Conservation (phyloP, 1,284 basidiomycete species). For the Ceratobasidium sp. region DNA sequence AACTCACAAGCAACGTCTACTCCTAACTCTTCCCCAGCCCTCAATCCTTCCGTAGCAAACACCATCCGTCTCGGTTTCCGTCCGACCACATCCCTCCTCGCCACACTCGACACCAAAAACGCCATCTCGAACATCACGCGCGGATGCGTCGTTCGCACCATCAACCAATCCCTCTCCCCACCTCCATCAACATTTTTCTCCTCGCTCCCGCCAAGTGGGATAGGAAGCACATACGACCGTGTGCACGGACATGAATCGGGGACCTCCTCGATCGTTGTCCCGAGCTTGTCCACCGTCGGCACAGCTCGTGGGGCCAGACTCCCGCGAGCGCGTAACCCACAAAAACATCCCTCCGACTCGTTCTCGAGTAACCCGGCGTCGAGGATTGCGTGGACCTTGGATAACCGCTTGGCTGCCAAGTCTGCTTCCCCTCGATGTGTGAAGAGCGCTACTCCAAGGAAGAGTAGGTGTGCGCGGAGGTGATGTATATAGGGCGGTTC, state of each 20-base stretch:
- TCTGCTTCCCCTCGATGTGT: constrained; percentile 26
- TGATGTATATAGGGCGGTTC: constrained; percentile 23
- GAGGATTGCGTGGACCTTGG: constrained; percentile 18
- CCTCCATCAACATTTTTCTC: too few species aligned
- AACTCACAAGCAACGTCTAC: constrained; percentile 56
- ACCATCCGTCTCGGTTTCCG: constrained; percentile 74
- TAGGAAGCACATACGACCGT: constrained; percentile 21
- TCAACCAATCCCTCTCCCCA: constrained; percentile 50
- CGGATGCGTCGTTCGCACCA: constrained; percentile 72
- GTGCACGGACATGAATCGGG: constrained; percentile 14
- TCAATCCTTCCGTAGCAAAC: constrained; percentile 72
- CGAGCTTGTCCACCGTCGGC: constrained; percentile 29
- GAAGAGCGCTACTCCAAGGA: constrained; percentile 29
- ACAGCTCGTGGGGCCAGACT: background rate
- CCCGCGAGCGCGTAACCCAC: background rate
- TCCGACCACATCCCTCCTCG: constrained; percentile 76
- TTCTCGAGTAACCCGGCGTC: constrained; percentile 21
- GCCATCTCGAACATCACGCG: constrained; percentile 69
- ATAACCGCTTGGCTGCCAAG: constrained; percentile 15
- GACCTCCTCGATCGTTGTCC: background rate
- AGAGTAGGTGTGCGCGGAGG: constrained; percentile 27
- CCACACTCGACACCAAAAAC: constrained; percentile 70
- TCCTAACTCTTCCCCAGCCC: constrained; percentile 61
- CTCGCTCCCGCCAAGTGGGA: constrained; percentile 12
- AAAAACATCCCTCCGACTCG: constrained; percentile 15